These are phyloP conservation scores for Xylariaceae sp. DNA, from an alignment of 2,329 filamentous ascomycete species.

Conservation along the genomic window DNA sequence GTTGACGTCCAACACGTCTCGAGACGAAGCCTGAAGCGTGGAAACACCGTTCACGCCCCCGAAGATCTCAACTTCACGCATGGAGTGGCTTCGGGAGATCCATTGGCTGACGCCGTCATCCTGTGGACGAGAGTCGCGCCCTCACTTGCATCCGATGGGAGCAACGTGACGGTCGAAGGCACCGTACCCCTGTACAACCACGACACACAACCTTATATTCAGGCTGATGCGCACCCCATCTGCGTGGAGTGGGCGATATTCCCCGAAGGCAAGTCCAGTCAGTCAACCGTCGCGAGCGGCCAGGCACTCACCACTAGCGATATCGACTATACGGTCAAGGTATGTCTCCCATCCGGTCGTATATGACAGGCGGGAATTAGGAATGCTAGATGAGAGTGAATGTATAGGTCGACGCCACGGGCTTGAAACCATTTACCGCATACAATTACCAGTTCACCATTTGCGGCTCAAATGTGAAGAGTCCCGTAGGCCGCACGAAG, in stretches of 20 bases:
- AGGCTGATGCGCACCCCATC: constrained; percentile 43
- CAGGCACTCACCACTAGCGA: constrained; percentile 64
- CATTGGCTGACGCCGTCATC: constrained; percentile 53
- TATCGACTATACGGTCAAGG: constrained; percentile 71
- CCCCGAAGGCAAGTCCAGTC: constrained; percentile 34
- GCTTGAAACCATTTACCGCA: constrained; percentile 29
- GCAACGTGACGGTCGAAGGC: constrained; percentile 40
- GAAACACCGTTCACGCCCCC: constrained; percentile 38
- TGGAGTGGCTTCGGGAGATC: constrained; percentile 48
- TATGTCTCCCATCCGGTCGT: constrained; percentile 25
- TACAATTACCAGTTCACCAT: constrained; percentile 33
- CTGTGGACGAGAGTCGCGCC: constrained; percentile 46
- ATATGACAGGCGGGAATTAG: background rate
- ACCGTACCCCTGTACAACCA: constrained; percentile 41
- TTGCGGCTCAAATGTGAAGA: constrained; percentile 30
- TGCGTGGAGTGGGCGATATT: constrained; percentile 62
- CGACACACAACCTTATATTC: constrained; percentile 44
- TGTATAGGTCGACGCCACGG: constrained; percentile 48
- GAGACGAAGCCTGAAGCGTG: constrained; percentile 44
- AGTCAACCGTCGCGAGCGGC: constrained; percentile 44
- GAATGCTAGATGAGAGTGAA: background rate
- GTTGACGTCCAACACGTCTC: constrained; percentile 59
- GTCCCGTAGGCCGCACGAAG: constrained; percentile 33
- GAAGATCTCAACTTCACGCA: constrained; percentile 58
- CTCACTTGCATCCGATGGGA: constrained; percentile 39